Conservation (phyloP, 345 rosid genomes). For the Aquilaria yunnanensis region DNA sequence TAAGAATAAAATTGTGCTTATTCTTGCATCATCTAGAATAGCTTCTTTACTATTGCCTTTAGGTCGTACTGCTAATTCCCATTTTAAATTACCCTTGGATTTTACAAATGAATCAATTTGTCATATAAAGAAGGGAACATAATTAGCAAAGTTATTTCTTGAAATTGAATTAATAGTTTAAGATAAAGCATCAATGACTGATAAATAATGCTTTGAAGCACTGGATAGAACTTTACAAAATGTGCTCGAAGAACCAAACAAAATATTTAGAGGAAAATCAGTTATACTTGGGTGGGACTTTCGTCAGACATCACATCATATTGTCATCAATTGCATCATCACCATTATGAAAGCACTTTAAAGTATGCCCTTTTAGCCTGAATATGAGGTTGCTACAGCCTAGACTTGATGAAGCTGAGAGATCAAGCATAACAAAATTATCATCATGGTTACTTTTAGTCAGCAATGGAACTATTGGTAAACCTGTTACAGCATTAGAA, state of each 20-base stretch:
- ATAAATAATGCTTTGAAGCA: neutral
- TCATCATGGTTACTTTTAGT: neutral
- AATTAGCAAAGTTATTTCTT: neutral
- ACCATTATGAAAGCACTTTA: neutral
- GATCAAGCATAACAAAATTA: neutral
- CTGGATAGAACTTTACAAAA: neutral
- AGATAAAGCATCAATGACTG: neutral
- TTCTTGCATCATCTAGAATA: neutral
- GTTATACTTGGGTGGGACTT: neutral
- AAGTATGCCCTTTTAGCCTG: neutral
- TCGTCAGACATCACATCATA: neutral
- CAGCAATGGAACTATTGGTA: neutral
- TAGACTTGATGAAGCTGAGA: neutral
- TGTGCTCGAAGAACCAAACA: neutral
- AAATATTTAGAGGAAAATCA: neutral
- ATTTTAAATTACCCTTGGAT: neutral
- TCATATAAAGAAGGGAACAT: neutral
- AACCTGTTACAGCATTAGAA: too few relatives aligned
- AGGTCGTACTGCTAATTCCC: neutral
- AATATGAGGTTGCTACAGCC: neutral
- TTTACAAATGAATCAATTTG: neutral
- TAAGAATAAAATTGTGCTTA: neutral
- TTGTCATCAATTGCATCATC: neutral
- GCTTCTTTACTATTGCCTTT: neutral
- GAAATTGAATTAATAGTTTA: neutral